Base-by-base conservation (phyloP, 352 stramenopile species). In the Phytophthora pini region DNA sequence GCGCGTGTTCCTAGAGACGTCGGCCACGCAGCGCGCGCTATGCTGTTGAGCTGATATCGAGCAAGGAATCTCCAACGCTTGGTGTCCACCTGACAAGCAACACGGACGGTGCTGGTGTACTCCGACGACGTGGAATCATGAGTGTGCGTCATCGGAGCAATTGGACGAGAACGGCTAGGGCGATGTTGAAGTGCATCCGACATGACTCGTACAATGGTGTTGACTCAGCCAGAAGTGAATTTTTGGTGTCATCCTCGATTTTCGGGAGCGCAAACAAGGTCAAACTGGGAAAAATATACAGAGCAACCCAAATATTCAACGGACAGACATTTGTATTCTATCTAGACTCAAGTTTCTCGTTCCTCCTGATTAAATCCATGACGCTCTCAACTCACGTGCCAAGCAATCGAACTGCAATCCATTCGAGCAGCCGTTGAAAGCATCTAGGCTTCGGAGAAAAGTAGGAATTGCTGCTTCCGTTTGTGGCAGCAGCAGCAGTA, bases 1-100 rank as follows among this genome's bases (percentile, higher is more conserved):
- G 52, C 2, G 64, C 57, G 27, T 32, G 44, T 72, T 72, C 64
- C 44, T 43, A 50, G 51, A 72, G 36, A 13, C 15, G 27, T 63
- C 64, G 11, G 56, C 50, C 43, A 61, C 45, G 43, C 56, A 43
- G 2, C 24, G 31, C 15, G 46, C 46, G 29, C 44, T 51, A 62
- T 8, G 20, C 24, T 61, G 59, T 36, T 56, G 50, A 55, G 41
- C 34, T 68, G 51, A 61, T 24, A 62, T 54, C 32, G 20, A 61
- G 48, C 17, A 36, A 46, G n/a, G 40, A 53, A 69, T 58, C 45
- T 64, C 13, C 43, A 27, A 36, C 38, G 59, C 17, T 58, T 48
- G 29, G 56, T 52, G 56, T 57, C 50, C 45, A 20, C 17, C 17
- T 20, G 17, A 20, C 10, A n/a, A 60, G 36, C 36, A 48, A 46